Evolutionary conservation across 2,329 filamentous ascomycete species (phyloP), one percentile per base, ranked within the genome.

Genomic region (Aureobasidium musti): DNA sequence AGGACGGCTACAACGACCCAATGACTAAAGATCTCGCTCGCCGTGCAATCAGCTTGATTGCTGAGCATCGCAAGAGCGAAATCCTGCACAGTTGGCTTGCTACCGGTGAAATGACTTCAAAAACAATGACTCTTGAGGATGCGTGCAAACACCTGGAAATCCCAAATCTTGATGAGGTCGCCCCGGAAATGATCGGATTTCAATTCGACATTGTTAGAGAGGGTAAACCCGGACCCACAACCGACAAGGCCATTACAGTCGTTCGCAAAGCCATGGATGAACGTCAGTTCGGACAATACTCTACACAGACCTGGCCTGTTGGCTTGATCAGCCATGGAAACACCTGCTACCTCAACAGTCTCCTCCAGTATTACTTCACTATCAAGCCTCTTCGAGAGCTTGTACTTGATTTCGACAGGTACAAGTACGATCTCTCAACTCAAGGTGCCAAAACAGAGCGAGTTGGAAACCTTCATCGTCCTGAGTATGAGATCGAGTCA

Each of bases 341-440:
- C 74, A 99, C 96, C 0, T 99, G 95, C 77, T 99, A 99, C 73
- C 83, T 99, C 65, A 99, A 99, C 81, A 98, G 94, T 78, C 85
- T 99, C 57, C 82, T 99, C 11, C 95, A 99, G 73, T 98, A 96
- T 75, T 90, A 97, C 71, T 97, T 96, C 76, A 96, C 93, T 0
- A 86, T 98, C 65, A 89, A 88, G 68, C 88, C 91, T 2, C 82
- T 98, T 35, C 87, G 94, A 59, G 85, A 95, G 5, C 85, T 97
- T 70, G 88, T 97, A 3, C 82, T 96, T 67, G 82, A 91, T 59
- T 91, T 91, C 70, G 87, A 94, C 30, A 78, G 87, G 5, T 86
- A 89, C 72, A 86, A 89, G 70, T 86, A 95, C 73, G 85, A 89
- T 3, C 77, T 91, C 5, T 85, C 84, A 10, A 86, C 88, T 49